These are phyloP conservation scores for Solanum hybrid DNA, from an alignment of 305 asterid species.

Conservation along the genomic window DNA sequence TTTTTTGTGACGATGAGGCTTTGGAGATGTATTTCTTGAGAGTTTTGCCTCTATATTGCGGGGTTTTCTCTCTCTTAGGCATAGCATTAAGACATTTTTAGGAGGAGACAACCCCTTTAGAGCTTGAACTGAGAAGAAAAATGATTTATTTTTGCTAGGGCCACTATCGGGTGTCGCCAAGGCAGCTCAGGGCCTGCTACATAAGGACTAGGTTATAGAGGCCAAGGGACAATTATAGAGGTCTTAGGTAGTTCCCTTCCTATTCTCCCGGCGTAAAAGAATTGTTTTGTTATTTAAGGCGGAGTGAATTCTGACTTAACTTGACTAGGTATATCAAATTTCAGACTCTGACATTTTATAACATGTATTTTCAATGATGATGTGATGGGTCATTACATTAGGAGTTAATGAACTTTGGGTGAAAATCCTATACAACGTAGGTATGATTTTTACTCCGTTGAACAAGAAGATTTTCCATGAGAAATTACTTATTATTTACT, in stretches of 20 bases:
- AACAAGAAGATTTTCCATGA: not conserved
- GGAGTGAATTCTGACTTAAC: not conserved
- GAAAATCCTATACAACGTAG: not conserved
- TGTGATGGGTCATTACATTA: not conserved
- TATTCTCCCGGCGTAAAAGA: not conserved
- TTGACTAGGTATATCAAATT: not conserved
- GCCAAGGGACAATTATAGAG: not conserved
- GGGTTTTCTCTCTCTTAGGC: not conserved
- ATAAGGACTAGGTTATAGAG: not conserved
- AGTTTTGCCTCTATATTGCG: too few relatives aligned
- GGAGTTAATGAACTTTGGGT: not conserved
- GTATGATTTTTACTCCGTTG: not conserved
- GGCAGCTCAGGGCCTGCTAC: not conserved
- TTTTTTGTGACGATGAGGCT: not conserved
- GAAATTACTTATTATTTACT: not conserved
- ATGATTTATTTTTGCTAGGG: not conserved
- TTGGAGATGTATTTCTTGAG: not conserved
- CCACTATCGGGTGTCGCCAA: not conserved
- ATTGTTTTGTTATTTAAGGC: not conserved
- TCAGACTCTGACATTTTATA: too few relatives aligned
- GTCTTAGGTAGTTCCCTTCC: not conserved
- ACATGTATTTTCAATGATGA: not conserved
- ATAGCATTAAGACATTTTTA: not conserved
- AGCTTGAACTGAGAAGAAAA: not conserved
- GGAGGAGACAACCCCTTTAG: not conserved